phyloP scores from a whole-genome alignment of 495 filamentous ascomycete species.

The Neurospora sp. region DNA sequence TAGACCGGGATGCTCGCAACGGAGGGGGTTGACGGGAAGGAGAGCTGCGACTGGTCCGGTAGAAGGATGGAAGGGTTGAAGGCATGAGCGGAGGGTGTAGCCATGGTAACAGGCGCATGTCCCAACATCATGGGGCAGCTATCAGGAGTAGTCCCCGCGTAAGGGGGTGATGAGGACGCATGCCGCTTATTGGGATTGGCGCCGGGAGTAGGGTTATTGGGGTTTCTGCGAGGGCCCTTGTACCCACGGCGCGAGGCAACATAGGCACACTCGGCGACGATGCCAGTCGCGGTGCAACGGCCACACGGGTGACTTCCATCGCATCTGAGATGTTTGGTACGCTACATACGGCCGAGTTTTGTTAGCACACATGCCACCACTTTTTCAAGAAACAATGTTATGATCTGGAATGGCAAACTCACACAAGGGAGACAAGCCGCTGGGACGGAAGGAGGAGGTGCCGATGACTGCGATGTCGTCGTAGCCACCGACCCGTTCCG shows the following conservation, averaged over 20 bases:
- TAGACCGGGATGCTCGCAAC: slow-evolving; percentile 25
- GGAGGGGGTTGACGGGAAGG: slow-evolving; percentile 23
- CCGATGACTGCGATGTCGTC: slow-evolving; percentile 23
- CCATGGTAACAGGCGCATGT: slow-evolving; percentile 18
- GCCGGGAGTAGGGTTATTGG: slow-evolving; percentile 14
- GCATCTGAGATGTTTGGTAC: slow-evolving; percentile 41
- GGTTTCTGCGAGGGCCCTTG: slow-evolving; percentile 35
- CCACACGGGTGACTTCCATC: slow-evolving; percentile 36
- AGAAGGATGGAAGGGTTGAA: slow-evolving; percentile 30
- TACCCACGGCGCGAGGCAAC: slow-evolving; percentile 42
- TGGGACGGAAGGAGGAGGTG: slow-evolving; percentile 31
- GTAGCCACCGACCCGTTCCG: slow-evolving; percentile 3
- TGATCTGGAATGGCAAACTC: slow-evolving; percentile 17
- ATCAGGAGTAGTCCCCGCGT: slow-evolving; percentile 17
- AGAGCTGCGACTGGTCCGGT: slow-evolving; percentile 27
- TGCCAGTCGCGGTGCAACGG: slow-evolving; percentile 30
- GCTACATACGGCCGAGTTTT: slow-evolving; percentile 17
- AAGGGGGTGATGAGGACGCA: slow-evolving; percentile 36
- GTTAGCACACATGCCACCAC: slow-evolving; percentile 6
- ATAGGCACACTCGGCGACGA: slow-evolving; percentile 32
- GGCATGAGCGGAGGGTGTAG: slow-evolving; percentile 17
- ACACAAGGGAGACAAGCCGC: slow-evolving; percentile 41
- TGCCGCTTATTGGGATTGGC: slow-evolving; percentile 41
- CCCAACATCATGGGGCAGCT: slow-evolving; percentile 39
- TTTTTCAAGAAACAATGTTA: slow-evolving; percentile 10